Base-by-base conservation (phyloP, 139 green algal genomes). In the Trebouxia sp. region DNA sequence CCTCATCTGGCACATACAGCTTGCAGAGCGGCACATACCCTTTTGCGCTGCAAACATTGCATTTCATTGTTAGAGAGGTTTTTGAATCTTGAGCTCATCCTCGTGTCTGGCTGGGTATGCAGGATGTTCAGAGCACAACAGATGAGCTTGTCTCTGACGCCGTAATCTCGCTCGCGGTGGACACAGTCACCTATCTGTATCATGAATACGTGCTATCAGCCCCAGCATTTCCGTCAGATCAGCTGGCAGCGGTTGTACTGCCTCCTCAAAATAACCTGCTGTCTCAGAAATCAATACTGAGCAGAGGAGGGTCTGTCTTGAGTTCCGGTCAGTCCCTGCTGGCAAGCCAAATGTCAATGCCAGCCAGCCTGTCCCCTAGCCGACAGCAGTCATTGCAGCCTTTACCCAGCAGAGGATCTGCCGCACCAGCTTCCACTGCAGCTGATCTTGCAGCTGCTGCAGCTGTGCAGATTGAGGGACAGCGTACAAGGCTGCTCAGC, bases 91-190 rank as follows among this genome's bases (percentile, higher is more conserved):
- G n/a, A n/a, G n/a, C n/a, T n/a, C n/a, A n/a, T n/a, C n/a, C n/a
- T n/a, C n/a, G n/a, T n/a, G n/a, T n/a, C n/a, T n/a, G 32, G 15
- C 26, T 26, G 12, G 20, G 37, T 32, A 32, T 72, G 62, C 62
- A 72, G 62, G 62, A 72, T 22, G 26, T 72, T 28, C 62, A 72
- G 62, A 72, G 62, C 35, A 72, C 62, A 39, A 45, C 62, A 72
- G 62, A 72, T 72, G 32, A 72, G 35, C 32, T 72, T 9, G 62
- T 72, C 3, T 72, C 62, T 12, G 62, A 72, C 12, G 35, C n/a
- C 8, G 24, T 72, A 11, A 72, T 72, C 10, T 32, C 35, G 6
- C 62, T 72, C 6, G 62, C 62, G 28, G 35, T 72, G 2, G 6
- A 72, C 28, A 35, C 35, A 43, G 62, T 72, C 62, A 72, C 62